Conservation (phyloP, 441 rosid genomes). For the Pelargonium australe region DNA sequence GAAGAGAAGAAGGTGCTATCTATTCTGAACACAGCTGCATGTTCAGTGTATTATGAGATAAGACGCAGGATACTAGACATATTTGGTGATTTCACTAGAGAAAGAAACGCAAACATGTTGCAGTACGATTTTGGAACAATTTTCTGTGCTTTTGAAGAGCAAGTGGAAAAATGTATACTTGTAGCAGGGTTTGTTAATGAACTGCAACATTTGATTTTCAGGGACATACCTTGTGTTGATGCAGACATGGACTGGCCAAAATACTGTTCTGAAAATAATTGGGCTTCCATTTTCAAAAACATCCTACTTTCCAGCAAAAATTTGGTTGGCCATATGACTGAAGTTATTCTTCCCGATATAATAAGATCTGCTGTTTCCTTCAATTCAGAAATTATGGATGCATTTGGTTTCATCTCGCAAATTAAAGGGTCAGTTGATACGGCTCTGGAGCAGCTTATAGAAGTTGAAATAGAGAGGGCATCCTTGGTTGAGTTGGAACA, state of each 20-base stretch:
- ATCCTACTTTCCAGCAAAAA: constrained; percentile 51
- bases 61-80: constrained; percentile 48
- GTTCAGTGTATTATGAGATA: constrained; percentile 58
- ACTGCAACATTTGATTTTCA: constrained; percentile 44
- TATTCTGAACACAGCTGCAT: constrained; percentile 53
- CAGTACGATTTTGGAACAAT: constrained; percentile 41
- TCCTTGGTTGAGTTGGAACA: constrained; percentile 83
- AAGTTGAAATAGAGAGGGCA: constrained; percentile 71
- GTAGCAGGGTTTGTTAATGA: constrained; percentile 58
- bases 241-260: constrained; percentile 30
- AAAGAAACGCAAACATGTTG: constrained; percentile 33
- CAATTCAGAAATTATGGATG: constrained; percentile 83
- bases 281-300: constrained; percentile 61
- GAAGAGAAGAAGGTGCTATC: constrained; percentile 60
- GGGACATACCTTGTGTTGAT: constrained; percentile 34
- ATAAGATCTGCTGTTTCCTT: constrained; percentile 65
- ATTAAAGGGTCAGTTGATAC: constrained; percentile 75
- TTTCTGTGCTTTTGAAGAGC: constrained; percentile 65
- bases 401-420: constrained; percentile 82
- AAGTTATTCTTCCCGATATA: constrained; percentile 60
- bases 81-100: constrained; percentile 35
- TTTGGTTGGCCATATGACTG: constrained; percentile 65
- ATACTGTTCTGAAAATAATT: constrained; percentile 40
- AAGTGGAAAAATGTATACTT: constrained; percentile 74
- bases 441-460: constrained; percentile 76